Evolutionary conservation across 805 yeast genomes (phyloP).

Genomic region (Saccharomyces cerevisiae): DNA sequence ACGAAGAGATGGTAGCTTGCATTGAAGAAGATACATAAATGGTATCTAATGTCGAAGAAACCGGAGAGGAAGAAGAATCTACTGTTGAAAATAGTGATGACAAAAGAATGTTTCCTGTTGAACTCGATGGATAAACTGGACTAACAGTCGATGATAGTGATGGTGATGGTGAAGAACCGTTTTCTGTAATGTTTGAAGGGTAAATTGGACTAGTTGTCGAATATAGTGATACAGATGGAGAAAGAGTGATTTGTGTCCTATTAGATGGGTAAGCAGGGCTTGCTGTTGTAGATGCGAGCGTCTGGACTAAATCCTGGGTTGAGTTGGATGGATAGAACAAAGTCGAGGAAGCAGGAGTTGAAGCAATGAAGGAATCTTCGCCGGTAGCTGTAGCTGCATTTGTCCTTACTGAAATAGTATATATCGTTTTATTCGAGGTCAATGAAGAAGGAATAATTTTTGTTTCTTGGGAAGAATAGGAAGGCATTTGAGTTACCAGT

Average conservation of each 20-base stretch:
- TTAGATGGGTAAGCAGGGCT: slow-evolving; percentile 4
- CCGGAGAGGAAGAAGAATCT: background rate
- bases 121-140: slow-evolving; percentile 1
- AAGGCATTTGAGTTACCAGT: slow-evolving; percentile 24
- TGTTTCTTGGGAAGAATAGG: slow-evolving; percentile 24
- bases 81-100: background rate
- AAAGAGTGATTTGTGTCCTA: slow-evolving; percentile 1
- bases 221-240: background rate
- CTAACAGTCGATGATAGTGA: slow-evolving; percentile 1
- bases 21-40: slow-evolving; percentile 4
- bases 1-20: background rate
- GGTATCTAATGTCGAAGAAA: slow-evolving; percentile 2
- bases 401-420: slow-evolving; percentile 1
- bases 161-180: background rate
- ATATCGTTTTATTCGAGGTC: slow-evolving; percentile 14
- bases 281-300: slow-evolving; percentile 7
- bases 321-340: background rate
- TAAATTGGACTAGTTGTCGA: slow-evolving; percentile 2
- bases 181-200: slow-evolving; percentile 5
- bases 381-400: background rate
- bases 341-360: slow-evolving; percentile 7
- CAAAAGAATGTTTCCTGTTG: background rate
- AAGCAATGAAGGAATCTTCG: slow-evolving; percentile 1
- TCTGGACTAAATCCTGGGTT: slow-evolving; percentile 5
- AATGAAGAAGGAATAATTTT: slow-evolving; percentile 28